These are phyloP conservation scores for Ganoderma boninense DNA, from an alignment of 1,284 basidiomycete genomes.

Conservation along the genomic window DNA sequence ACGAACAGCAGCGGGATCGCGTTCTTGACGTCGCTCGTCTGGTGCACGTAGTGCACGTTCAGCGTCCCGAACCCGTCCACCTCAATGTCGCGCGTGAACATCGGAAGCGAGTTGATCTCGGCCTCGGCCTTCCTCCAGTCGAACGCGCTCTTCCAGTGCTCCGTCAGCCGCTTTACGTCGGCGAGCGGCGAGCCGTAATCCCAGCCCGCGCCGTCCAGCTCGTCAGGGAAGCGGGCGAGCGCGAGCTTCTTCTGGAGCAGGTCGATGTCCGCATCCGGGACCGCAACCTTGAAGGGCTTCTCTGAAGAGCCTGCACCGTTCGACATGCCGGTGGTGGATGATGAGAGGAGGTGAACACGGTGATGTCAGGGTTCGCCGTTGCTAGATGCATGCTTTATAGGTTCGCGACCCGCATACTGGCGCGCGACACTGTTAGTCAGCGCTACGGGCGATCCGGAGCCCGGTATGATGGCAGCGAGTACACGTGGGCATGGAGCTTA, in stretches of 20 bases:
- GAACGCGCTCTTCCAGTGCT: conserved; percentile 49
- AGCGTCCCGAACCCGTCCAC: conserved; percentile 47
- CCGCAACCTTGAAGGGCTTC: conserved; percentile 27
- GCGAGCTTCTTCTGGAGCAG: conserved; percentile 28
- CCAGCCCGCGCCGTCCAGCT: conserved; percentile 48
- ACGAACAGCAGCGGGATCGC: conserved; percentile 56
- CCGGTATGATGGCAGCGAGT: not conserved
- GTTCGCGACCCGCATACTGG: not conserved
- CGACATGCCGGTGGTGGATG: not conserved
- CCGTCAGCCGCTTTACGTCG: conserved; percentile 48
- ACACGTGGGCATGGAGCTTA: not conserved
- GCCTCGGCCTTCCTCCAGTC: conserved; percentile 51
- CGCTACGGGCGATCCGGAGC: no score
- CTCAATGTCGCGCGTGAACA: conserved; percentile 38
- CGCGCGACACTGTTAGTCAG: not conserved
- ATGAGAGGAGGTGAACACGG: not conserved
- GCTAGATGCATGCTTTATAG: not conserved
- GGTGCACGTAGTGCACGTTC: conserved; percentile 53
- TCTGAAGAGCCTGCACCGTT: not conserved
- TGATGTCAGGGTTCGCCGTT: not conserved
- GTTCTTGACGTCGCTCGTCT: conserved; percentile 41
- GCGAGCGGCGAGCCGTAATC: conserved; percentile 49
- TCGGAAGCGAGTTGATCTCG: conserved; percentile 7
- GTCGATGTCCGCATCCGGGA: conserved; percentile 28
- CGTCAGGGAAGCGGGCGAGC: conserved; percentile 47